Base-by-base conservation (phyloP, 2,329 filamentous ascomycete species). In the Stagonosporopsis tanaceti region DNA sequence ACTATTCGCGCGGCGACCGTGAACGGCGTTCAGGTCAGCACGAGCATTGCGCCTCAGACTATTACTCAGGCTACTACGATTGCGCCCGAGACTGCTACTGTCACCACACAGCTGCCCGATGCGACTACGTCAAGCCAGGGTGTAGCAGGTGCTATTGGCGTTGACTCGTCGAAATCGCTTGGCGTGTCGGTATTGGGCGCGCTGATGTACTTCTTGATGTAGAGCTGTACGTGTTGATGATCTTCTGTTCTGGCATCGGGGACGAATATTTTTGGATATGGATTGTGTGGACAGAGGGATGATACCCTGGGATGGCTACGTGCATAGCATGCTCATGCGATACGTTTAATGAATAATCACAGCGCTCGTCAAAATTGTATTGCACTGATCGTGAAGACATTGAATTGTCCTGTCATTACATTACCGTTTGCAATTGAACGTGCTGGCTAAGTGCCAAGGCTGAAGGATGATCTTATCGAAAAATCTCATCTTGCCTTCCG, bases 181-280 rank as follows among this genome's bases (percentile, higher is more conserved):
- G 64, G 65, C 3, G 61, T 74, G 45, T 69, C 66, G 5, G 9
- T 74, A 14, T 35, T 73, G 22, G 64, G 67, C 28, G 68, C 65
- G 17, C 41, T 74, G 24, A 53, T 70, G 55, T 74, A 69, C 35
- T 52, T 57, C n/a, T 32, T 57, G 42, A 48, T 57, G 42, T 57
- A 44, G 17, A 32, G 9, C 25, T 3, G 2, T 22, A n/a, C 9
- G 9, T 6, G 30, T 38, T 17, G 5, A 17, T 12, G 0, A 20
- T 25, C 37, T 41, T 51, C 37, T 20, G 42, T 47, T 51, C 47
- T 52, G 37, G 46, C 3, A 27, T 28, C 14, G 34, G 20, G 40
- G 24, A 4, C 11, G 25, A 6, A 27, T 24, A 30, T 47, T 32
- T 17, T 39, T 40, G 39, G 51, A 44, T 30, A 27, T 45, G 28